Base-by-base conservation (phyloP, 2,329 filamentous ascomycete genomes). In the Endoconidiophora laricicola region DNA sequence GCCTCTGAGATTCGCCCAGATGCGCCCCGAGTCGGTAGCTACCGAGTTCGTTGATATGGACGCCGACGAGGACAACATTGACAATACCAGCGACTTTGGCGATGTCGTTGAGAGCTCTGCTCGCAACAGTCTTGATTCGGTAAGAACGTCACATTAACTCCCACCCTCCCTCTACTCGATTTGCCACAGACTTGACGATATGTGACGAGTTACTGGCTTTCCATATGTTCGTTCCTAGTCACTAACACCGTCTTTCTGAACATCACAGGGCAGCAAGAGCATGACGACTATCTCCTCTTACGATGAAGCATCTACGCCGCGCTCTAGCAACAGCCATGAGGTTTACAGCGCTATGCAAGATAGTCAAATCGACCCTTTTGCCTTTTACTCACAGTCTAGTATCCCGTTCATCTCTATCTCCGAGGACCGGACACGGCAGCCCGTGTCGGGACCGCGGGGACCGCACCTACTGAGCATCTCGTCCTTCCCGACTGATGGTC, bases 221-320 rank as follows among this genome's bases (percentile, higher is more conserved):
- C 20, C 41, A 20, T 29, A 10, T 29, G 12, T 29, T 10, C 7
- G 7, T 6, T 29, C 3, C 26, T 10, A 29, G 12, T 29, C 6
- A 10, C 26, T 29, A 9, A 29, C 26, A 29, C 26, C 12, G 26
- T 29, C 23, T 24, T 24, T 18, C 37, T 24, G 40, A 18, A 24
- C 22, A 61, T 55, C 57, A 58, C 60, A 87, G 83, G 72, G 76
- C 55, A 74, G 73, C 58, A 76, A 83, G 53, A 93, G 86, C 68
- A 78, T 88, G 60, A 90, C 86, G 2, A 94, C 88, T 2, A 71
- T 91, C 37, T 94, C 87, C 5, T 90, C 86, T 1, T 87, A 83
- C 59, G 86, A 93, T 59, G 87, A 94, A 61, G 73, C 80, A 3
- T 77, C 78, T 26, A 94, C 88, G 23, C 88, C 88, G 16, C 74